Percentiles rank a stretch among this genome's conserved stretches.
Conservation (phyloP, 2,329 filamentous ascomycete genomes). For the Clarireedia homoeocarpa region DNA sequence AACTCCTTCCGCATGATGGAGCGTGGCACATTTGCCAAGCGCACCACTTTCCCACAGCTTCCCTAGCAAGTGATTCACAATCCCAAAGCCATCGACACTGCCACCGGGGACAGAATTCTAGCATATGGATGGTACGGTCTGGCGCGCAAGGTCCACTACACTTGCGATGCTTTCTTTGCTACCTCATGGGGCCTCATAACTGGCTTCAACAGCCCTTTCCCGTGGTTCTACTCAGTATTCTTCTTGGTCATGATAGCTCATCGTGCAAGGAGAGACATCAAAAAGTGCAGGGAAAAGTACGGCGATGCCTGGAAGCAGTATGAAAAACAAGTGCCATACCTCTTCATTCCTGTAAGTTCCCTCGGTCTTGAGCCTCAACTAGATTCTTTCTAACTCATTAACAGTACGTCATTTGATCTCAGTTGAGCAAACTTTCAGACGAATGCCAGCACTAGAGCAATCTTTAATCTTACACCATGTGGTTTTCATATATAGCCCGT, state of each 20-base stretch:
- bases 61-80: slow-evolving; percentile 79
- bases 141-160: slow-evolving; percentile 75
- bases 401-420: no score
- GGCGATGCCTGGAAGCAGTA: slow-evolving; percentile 78
- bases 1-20: slow-evolving; percentile 81
- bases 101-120: slow-evolving; percentile 67
- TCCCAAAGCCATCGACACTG: slow-evolving; percentile 67
- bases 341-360: slow-evolving; percentile 64
- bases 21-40: slow-evolving; percentile 59
- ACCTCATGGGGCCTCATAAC: slow-evolving; percentile 71
- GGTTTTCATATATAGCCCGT: no score
- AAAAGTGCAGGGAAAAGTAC: slow-evolving; percentile 69
- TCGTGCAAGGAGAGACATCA: slow-evolving; percentile 66
- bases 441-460: no score
- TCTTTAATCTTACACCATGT: no score
- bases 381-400: no score
- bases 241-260: slow-evolving; percentile 75
- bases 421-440: no score
- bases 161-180: slow-evolving; percentile 72
- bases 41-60: slow-evolving; percentile 83
- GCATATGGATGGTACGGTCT: slow-evolving; percentile 81
- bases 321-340: slow-evolving; percentile 69
- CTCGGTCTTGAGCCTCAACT: no score
- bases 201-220: slow-evolving; percentile 73
- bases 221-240: slow-evolving; percentile 84